phyloP scores from a whole-genome alignment of 2,329 filamentous ascomycete genomes.

The Fusarium sp. region DNA sequence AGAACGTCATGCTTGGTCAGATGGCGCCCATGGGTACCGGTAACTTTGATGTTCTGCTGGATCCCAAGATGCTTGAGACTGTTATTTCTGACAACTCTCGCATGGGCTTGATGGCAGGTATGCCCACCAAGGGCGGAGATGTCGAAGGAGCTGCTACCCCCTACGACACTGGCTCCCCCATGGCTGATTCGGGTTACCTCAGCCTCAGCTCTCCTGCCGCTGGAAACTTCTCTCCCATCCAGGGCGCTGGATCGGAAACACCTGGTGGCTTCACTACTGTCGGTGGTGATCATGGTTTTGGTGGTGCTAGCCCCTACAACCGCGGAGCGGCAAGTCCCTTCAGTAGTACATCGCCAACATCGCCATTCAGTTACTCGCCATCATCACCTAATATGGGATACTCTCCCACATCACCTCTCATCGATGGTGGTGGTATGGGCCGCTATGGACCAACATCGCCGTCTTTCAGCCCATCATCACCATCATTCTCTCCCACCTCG shows the following conservation, averaged over 20 bases:
- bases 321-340: constrained; percentile 78
- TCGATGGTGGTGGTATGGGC: constrained; percentile 61
- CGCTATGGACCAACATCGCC: constrained; percentile 67
- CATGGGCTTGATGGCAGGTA: constrained; percentile 83
- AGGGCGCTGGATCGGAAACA: constrained; percentile 77
- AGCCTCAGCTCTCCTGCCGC: constrained; percentile 72
- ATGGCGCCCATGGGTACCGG: constrained; percentile 97
- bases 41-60: constrained; percentile 92
- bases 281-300: constrained; percentile 61
- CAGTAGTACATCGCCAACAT: constrained; percentile 74
- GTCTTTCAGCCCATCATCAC: constrained; percentile 72
- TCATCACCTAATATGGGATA: constrained; percentile 79
- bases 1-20: constrained; percentile 98
- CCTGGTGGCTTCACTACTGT: constrained; percentile 73
- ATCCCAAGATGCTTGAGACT: constrained; percentile 95
- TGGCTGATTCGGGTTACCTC: constrained; percentile 76
- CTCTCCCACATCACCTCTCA: constrained; percentile 80
- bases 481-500: constrained; percentile 72
- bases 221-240: constrained; percentile 81
- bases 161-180: constrained; percentile 88
- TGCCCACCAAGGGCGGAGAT: constrained; percentile 79
- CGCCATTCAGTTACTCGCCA: constrained; percentile 79
- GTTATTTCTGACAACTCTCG: constrained; percentile 93
- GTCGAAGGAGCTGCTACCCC: constrained; percentile 90
- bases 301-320: constrained; percentile 73